phyloP scores from a whole-genome alignment of 2,329 filamentous ascomycete genomes.

The Calonectria pauciramosa region DNA sequence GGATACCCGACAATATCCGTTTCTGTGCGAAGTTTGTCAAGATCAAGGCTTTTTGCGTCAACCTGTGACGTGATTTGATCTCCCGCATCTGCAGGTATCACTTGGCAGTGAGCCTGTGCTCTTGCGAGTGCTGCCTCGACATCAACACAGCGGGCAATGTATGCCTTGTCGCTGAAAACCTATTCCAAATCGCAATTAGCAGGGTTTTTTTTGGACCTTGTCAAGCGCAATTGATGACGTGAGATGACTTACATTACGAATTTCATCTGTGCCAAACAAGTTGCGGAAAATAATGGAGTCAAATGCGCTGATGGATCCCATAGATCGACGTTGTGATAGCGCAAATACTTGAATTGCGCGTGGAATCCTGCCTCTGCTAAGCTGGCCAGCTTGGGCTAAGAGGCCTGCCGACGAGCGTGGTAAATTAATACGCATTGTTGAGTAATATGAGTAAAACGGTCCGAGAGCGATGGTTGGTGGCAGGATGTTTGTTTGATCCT shows the following conservation, averaged over 20 bases:
- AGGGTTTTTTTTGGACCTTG: background rate
- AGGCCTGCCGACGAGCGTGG: background rate
- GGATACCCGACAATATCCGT: background rate
- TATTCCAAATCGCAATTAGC: background rate
- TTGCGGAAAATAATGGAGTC: constrained; percentile 67
- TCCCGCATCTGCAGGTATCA: background rate
- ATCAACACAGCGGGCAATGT: background rate
- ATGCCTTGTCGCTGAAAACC: background rate
- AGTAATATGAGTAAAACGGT: background rate
- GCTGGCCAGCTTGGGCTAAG: background rate
- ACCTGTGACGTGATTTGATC: background rate
- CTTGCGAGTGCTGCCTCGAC: background rate
- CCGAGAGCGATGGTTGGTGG: background rate
- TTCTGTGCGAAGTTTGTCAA: background rate
- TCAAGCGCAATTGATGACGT: fast-evolving
- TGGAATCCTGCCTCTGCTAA: background rate
- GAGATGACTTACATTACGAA: constrained; percentile 36
- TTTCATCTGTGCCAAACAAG: constrained; percentile 66
- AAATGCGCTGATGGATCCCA: constrained; percentile 42
- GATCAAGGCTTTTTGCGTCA: background rate
- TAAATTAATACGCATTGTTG: background rate
- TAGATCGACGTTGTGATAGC: background rate
- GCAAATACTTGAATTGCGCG: background rate
- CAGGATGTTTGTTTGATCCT: background rate
- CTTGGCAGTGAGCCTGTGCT: background rate